Evolutionary conservation across 2,329 filamentous ascomycete species (phyloP), one percentile per base, ranked within the genome.

Genomic region (Penicillium sp.): DNA sequence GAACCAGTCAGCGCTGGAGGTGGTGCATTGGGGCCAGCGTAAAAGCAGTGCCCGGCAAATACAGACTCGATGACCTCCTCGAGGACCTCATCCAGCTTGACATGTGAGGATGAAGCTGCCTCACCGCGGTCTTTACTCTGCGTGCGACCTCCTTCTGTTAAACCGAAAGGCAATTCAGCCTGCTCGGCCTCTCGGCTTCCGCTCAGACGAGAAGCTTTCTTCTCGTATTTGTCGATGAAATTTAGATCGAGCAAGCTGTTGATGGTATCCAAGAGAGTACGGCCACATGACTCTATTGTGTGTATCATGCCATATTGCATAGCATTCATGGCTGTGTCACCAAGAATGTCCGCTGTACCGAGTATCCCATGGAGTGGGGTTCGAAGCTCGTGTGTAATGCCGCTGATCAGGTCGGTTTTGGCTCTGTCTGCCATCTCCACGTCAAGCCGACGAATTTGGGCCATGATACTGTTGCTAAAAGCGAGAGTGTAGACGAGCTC

Each of bases 241-340:
- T 67, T 57, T 10, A 67, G 64, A 10, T 73, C 71, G 0, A 74
- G 65, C 18, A 75, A 53, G 42, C 73, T 66, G 36, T 75, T 71
- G 39, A 78, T 70, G 0, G 73, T 76, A 43, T 76, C 75, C 1
- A 78, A 60, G 0, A 78, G 60, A 0, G 75, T 77, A 2, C 70
- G 67, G 1, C 72, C 75, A 55, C 74, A 78, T 8, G 64, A 71
- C 29, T 71, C 67, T 16, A 77, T 70, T 0, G 74, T 71, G 35
- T 70, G 61, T 1, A 74, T 61, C 50, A 74, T 53, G 3, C 63
- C 63, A 14, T 60, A 58, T 32, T 73, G 71, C 4, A 62, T 58
- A 10, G 64, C 59, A 8, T 61, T 62, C 35, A 66, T 61, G 2
- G 56, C 59, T 1, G 68, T 66, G 34, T 73, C 71, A 32, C 62